Base-by-base conservation (phyloP, 2,329 filamentous ascomycete genomes). In the Sphaceloma murrayae region DNA sequence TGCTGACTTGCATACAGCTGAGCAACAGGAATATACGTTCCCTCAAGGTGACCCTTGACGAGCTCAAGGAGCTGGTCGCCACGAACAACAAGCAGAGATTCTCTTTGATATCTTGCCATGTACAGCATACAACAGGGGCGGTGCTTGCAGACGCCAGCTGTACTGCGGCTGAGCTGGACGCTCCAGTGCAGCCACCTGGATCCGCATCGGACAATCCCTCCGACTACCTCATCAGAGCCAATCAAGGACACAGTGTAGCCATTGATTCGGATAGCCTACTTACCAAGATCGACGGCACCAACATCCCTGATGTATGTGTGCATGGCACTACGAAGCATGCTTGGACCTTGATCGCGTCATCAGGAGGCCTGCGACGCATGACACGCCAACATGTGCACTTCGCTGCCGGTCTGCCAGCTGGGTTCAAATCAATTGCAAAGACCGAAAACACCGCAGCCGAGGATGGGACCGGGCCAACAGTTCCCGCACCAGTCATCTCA, bases 1-100 rank as follows among this genome's bases (percentile, higher is more conserved):
- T 21, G 33, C 31, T 40, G 43, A 34, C 31, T 16, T 36, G 22
- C 29, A 45, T 14, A 26, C 50, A 77, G 70, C 67, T 82, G 26
- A 63, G 65, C 54, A 78, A 74, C 59, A 68, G 67, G 42, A 73
- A 70, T 33, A 63, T 95, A 45, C 76, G 75, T 50, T 77, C 75
- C 3, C 70, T 94, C 7, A 72, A 83, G 49, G 75, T 82, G n/a
- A 83, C 81, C 0, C 74, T 94, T 46, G 65, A 70, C 2, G 89
- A 95, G 52, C 71, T 98, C 50, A 69, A 75, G 44, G 61, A 70
- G 7, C 73, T 81, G 11, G 87, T 95, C 9, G 63, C 68, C 10
- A 74, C 74, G 38, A 93, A 86, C 58, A 84, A 89, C 57, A 98
- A 98, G 67, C 83, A 95, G 63, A 83, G 91, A 29, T 98, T 93